Percentiles rank a stretch among this genome's conserved stretches.
phyloP scores from a whole-genome alignment of 2,329 filamentous ascomycete genomes.

The Zymoseptoria crescenta region DNA sequence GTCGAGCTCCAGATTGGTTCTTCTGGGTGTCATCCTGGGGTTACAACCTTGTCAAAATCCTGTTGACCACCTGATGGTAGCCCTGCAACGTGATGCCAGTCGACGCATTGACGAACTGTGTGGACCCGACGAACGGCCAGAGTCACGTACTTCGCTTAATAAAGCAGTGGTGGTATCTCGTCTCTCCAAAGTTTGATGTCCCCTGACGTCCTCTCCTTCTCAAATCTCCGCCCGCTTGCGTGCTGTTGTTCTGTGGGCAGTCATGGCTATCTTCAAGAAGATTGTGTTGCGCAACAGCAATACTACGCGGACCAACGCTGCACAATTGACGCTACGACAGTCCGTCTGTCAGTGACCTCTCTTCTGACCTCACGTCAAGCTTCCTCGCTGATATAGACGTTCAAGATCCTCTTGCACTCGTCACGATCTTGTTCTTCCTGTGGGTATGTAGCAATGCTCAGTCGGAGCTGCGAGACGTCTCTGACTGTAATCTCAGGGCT shows the following conservation, averaged over 20 bases:
- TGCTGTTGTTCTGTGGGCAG: background rate
- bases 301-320: slow-evolving; percentile 12
- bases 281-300: slow-evolving; percentile 12
- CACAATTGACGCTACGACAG: slow-evolving; percentile 14
- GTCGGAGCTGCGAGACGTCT: background rate
- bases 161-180: background rate
- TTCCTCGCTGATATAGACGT: background rate
- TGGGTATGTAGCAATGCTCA: slow-evolving; percentile 38
- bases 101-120: background rate
- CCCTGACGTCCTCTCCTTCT: background rate
- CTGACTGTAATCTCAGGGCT: slow-evolving; percentile 31
- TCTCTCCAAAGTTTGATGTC: background rate
- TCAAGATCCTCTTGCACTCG: slow-evolving; percentile 50
- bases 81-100: background rate
- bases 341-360: slow-evolving; percentile 9
- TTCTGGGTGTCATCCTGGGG: background rate
- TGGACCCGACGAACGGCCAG: background rate
- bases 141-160: background rate
- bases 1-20: background rate
- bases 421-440: slow-evolving; percentile 58
- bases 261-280: slow-evolving; percentile 16
- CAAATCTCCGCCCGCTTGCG: background rate
- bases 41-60: background rate
- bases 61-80: background rate
- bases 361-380: background rate